A percentile compares a stretch with the other conserved stretches of the same genome.
Conservation (phyloP, 495 filamentous ascomycete genomes). For the Podospora anserina region DNA sequence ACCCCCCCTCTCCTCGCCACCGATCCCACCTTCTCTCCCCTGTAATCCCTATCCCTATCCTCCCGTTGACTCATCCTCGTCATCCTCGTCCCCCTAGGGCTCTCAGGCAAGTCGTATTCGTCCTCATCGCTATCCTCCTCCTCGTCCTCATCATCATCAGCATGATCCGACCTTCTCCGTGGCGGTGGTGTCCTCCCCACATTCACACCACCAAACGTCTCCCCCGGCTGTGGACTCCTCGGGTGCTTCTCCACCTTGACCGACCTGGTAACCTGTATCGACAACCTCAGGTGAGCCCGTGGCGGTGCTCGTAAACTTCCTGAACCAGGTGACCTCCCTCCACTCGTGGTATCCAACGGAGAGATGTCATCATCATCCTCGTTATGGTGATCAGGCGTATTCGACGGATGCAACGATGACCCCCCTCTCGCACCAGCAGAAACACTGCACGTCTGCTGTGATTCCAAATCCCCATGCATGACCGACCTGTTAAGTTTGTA, state of each 20-base stretch:
- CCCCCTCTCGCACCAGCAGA: constrained; percentile 1
- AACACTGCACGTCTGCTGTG: constrained; percentile 8
- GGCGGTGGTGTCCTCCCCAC: not conserved
- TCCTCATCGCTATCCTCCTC: not conserved
- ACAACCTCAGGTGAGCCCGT: constrained; percentile 24
- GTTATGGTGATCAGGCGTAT: not conserved
- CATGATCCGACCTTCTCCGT: not conserved
- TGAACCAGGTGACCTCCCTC: not conserved
- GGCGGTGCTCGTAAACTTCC: constrained; percentile 23
- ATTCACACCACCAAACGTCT: constrained; percentile 8
- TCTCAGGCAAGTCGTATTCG: not conserved
- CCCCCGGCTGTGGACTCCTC: constrained; percentile 8
- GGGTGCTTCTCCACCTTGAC: constrained; percentile 17
- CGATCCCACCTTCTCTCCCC: not conserved
- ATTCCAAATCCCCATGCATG: not conserved
- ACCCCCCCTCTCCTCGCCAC: not conserved
- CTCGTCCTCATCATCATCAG: not conserved
- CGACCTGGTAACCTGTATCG: constrained; percentile 22
- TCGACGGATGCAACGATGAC: not conserved
- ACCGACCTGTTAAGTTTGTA: not conserved
- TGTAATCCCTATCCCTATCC: not conserved
- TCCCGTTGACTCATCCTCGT: not conserved
- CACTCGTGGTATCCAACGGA: not conserved
- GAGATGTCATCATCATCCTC: not conserved
- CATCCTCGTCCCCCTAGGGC: not conserved